These are phyloP conservation scores for Acorus gramineus DNA, from an alignment of 106 monocot species.

Conservation along the genomic window DNA sequence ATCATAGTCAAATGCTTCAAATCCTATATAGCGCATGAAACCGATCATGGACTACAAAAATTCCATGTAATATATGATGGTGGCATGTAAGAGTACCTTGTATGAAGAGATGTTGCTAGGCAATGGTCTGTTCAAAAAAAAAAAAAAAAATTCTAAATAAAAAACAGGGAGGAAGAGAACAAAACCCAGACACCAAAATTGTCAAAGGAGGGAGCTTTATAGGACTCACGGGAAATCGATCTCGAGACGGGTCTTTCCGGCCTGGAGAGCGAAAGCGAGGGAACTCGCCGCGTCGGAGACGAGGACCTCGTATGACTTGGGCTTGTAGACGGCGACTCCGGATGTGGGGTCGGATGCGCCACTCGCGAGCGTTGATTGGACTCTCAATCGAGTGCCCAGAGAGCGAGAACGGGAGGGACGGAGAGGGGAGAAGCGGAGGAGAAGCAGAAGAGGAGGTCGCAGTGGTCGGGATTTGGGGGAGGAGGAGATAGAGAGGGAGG, in stretches of 20 bases:
- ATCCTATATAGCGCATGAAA: too few species aligned
- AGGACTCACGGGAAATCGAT: constrained; percentile 91
- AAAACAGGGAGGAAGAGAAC: not conserved
- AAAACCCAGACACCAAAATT: not conserved
- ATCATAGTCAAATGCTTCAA: too few species aligned
- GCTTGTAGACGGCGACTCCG: constrained; percentile 88
- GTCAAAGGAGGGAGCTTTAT: not conserved
- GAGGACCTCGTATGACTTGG: constrained; percentile 80
- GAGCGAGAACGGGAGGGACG: not conserved
- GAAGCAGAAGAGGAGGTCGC: not conserved
- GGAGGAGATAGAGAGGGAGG: constrained; percentile 1
- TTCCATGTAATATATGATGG: not conserved
- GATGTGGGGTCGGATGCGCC: constrained; percentile 17
- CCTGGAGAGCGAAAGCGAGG: constrained; percentile 59
- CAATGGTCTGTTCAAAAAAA: constrained; percentile 42
- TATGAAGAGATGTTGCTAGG: constrained; percentile 90
- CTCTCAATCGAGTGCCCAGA: not conserved
- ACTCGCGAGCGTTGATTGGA: not conserved
- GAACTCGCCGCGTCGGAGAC: constrained; percentile 74
- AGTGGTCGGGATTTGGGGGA: not conserved
- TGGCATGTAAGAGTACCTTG: constrained; percentile 40
- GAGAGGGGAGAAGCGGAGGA: not conserved
- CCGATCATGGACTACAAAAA: not conserved
- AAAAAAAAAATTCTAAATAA: not conserved
- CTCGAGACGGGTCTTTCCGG: constrained; percentile 87